These are phyloP conservation scores for Thraustochytrium sp. DNA, from an alignment of 352 stramenopile species.

Conservation along the genomic window DNA sequence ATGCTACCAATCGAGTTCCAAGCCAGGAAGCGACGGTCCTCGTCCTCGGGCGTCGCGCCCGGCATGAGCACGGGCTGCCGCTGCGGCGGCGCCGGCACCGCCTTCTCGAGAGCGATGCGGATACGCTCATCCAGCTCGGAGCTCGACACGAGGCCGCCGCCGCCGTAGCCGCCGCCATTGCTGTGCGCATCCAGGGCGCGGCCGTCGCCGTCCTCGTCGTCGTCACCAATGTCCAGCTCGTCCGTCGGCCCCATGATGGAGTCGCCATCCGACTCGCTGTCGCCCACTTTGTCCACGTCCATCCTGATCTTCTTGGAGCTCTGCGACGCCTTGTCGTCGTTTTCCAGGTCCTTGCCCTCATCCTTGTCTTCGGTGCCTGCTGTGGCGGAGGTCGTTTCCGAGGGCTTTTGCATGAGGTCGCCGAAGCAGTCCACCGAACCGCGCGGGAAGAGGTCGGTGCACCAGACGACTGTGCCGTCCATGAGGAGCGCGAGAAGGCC, in stretches of 20 bases:
- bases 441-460: not conserved
- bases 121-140: not conserved
- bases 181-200: not conserved
- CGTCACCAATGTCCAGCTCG: not conserved
- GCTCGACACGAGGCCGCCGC: not conserved
- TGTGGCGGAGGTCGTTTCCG: no score
- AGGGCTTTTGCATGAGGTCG: not conserved
- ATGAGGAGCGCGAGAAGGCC: not conserved
- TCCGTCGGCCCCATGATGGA: not conserved
- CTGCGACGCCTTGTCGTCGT: not conserved
- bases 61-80: constrained; percentile 36
- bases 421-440: not conserved
- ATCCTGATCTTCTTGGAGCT: not conserved
- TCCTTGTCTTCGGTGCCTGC: not conserved
- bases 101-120: not conserved
- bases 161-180: not conserved
- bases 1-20: constrained; percentile 46
- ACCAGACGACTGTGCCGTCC: not conserved
- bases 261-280: not conserved
- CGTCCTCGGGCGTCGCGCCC: not conserved
- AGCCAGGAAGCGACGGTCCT: constrained; percentile 27
- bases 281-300: not conserved
- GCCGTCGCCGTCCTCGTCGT: not conserved
- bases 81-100: not conserved
- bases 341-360: not conserved